phyloP scores from a whole-genome alignment of 257 asterid species.

The Primulina huaijiensis region DNA sequence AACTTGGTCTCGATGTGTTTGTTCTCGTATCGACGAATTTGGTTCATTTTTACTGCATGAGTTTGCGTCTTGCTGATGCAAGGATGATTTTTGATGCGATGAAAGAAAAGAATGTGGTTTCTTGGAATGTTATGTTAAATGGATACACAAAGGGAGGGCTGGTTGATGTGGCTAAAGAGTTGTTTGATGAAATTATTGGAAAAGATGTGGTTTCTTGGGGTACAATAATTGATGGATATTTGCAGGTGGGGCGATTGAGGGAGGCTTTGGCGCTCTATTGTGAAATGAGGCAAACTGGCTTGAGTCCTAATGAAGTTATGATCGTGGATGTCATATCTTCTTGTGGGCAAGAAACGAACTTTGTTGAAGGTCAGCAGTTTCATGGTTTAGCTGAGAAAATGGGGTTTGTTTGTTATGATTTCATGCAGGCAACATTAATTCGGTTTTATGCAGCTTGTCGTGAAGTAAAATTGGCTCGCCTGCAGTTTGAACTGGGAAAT shows the following conservation, averaged over 20 bases:
- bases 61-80: slow-evolving; percentile 47
- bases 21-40: slow-evolving; percentile 72
- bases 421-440: slow-evolving; percentile 67
- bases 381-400: slow-evolving; percentile 52
- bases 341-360: slow-evolving; percentile 46
- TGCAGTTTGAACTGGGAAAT: slow-evolving; percentile 69
- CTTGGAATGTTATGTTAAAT: slow-evolving; percentile 89
- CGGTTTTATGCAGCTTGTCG: slow-evolving; percentile 70
- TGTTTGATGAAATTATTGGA: slow-evolving; percentile 52
- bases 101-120: slow-evolving; percentile 60
- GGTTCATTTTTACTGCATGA: slow-evolving; percentile 52
- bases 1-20: slow-evolving; percentile 55
- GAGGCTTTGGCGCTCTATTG: slow-evolving; percentile 57
- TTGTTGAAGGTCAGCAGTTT: slow-evolving; percentile 66
- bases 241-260: slow-evolving; percentile 51
- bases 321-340: slow-evolving; percentile 72
- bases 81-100: slow-evolving; percentile 46
- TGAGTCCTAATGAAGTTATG: slow-evolving; percentile 72
- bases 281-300: slow-evolving; percentile 56
- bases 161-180: slow-evolving; percentile 46
- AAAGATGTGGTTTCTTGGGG: slow-evolving; percentile 94
- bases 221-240: slow-evolving; percentile 68
- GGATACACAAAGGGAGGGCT: slow-evolving; percentile 71
- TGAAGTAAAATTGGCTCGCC: slow-evolving; percentile 47
- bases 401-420: slow-evolving; percentile 53